These are phyloP conservation scores for Echinosophora koreensis DNA, from an alignment of 306 rosid genomes.

Conservation along the genomic window DNA sequence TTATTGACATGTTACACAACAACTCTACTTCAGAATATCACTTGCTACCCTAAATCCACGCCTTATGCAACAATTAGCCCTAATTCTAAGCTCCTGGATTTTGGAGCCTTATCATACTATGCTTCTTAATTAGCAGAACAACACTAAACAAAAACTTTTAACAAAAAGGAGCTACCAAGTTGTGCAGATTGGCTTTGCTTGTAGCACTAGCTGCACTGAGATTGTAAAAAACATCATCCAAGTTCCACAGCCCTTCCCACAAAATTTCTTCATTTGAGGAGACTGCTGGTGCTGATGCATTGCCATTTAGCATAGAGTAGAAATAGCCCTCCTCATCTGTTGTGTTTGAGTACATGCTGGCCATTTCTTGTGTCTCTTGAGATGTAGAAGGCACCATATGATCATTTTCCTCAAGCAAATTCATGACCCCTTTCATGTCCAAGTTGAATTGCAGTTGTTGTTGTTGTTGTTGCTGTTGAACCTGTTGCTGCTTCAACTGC, in stretches of 20 bases:
- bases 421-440: conserved; percentile 72
- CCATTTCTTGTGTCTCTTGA: conserved; percentile 61
- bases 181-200: conserved; percentile 57
- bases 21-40: conserved; percentile 25
- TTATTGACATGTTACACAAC: conserved; percentile 39
- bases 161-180: conserved; percentile 73
- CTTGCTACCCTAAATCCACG: conserved; percentile 45
- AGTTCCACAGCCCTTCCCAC: conserved; percentile 89
- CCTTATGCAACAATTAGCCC: conserved; percentile 43
- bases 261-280: conserved; percentile 61
- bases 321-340: conserved; percentile 58
- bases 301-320: conserved; percentile 58
- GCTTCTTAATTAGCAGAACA: conserved; percentile 3
- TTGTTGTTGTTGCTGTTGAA: conserved; percentile 46
- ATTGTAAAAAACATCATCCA: conserved; percentile 73
- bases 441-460: conserved; percentile 60
- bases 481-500: conserved; percentile 57
- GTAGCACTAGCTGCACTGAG: conserved; percentile 57
- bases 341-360: conserved; percentile 49
- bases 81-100: conserved; percentile 45
- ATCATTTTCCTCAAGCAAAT: conserved; percentile 65
- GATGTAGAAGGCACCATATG: conserved; percentile 49
- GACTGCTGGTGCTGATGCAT: conserved; percentile 57
- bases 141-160: conserved; percentile 30
- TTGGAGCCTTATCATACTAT: conserved; percentile 48